Percentiles rank a stretch among this genome's conserved stretches.
Evolutionary conservation across 1,284 basidiomycete genomes (phyloP).

Genomic region (Cryptococcus sp.): DNA sequence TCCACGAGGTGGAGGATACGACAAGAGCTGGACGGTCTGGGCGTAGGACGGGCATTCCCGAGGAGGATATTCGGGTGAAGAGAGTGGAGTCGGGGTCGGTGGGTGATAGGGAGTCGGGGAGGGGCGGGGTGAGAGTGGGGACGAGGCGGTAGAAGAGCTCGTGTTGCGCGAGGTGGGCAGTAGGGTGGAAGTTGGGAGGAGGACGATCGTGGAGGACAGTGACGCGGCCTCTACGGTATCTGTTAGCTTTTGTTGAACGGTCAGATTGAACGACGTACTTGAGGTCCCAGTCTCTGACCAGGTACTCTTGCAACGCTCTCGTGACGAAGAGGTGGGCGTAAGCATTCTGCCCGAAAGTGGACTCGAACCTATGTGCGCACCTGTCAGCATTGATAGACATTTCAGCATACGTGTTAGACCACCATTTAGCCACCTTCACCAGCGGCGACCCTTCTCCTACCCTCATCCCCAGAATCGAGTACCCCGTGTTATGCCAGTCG

Average conservation of each 20-base stretch:
- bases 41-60: conserved; percentile 50
- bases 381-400: background rate
- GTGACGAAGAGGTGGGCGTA: conserved; percentile 95
- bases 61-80: conserved; percentile 24
- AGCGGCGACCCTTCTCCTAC: conserved; percentile 65
- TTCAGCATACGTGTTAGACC: conserved; percentile 15
- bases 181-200: conserved; percentile 70
- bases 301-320: conserved; percentile 70
- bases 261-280: conserved; percentile 56
- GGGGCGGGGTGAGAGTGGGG: conserved; percentile 27
- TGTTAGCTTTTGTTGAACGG: background rate
- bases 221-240: conserved; percentile 62
- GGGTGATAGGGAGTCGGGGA: conserved; percentile 45
- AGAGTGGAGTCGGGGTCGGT: conserved; percentile 22
- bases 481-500: conserved; percentile 99
- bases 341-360: conserved; percentile 69
- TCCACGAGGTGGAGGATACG: conserved; percentile 95
- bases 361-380: conserved; percentile 65
- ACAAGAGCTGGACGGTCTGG: conserved; percentile 76
- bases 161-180: conserved; percentile 66
- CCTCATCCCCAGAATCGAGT: conserved; percentile 83
- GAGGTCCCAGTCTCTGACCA: conserved; percentile 72
- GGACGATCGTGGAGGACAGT: conserved; percentile 83
- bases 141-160: conserved; percentile 63
- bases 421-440: conserved; percentile 73